Evolutionary conservation across 768 basidiomycete genomes (phyloP), one percentile per base, ranked within the genome.

Genomic region (Termitomyces sp.): DNA sequence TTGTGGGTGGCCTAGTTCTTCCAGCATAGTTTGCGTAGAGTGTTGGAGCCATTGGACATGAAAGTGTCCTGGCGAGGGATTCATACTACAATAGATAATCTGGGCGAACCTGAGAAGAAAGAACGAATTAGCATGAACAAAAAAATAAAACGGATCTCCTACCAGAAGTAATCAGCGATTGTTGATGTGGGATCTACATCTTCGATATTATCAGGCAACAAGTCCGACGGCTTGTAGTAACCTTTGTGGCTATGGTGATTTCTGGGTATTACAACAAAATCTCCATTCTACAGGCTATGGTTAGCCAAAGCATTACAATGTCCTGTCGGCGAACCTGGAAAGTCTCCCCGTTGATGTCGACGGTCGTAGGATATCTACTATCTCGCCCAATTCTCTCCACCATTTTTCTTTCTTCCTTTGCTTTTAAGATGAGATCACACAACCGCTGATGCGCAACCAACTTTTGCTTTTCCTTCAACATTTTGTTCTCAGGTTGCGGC

Each of bases 1-100:
- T 53, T 82, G 83, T 0, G 80, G 71, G 54, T 86, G 70, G 0
- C 77, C 79, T 14, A 90, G 66, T 56, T 89, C 83, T 28, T 76
- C 71, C 26, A 90, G 64, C n/a, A 81, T 65, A 0, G 83, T 86
- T 53, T 79, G 77, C 0, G 80, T 79, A 0, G 82, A 80, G 61
- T 92, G 90, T 51, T 87, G 79, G 28, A 87, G 80, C 88, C 88
- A 93, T 34, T 83, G 87, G 10, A 88, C 68, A 65, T 93, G 90
- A 0, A 80, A 78, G 12, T 2, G 55, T 67, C 51, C 75, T 68
- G 5, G 69, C 56, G 15, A 73, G 67, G 34, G 50, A 41, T 51
- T 26, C 55, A 72, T 68, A 15, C 76, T 66, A 54, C 90, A 77
- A 49, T 74, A 79, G 0, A 84, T 64, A 24, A 92, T 83, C 60